Conservation (phyloP, 495 filamentous ascomycete genomes). For the Penicillium cosmopolitanum region DNA sequence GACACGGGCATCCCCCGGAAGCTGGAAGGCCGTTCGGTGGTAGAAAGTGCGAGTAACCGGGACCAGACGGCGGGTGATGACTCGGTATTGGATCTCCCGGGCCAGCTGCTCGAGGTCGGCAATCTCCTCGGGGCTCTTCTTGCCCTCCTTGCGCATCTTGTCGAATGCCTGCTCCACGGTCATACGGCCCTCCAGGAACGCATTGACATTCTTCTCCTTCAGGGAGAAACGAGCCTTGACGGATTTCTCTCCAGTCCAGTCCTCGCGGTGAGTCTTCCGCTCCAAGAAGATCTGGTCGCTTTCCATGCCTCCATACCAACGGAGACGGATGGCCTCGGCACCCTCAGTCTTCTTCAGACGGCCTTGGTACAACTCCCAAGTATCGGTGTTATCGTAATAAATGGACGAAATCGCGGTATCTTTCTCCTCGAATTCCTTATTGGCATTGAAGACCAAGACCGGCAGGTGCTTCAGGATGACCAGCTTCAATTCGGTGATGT, state of each 20-base stretch:
- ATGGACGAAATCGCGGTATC: conserved; percentile 97
- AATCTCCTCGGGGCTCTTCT: conserved; percentile 88
- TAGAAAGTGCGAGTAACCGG: conserved; percentile 95
- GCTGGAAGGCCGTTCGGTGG: conserved; percentile 95
- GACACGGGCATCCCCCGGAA: conserved; percentile 93
- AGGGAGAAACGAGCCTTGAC: conserved; percentile 94
- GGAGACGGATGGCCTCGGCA: conserved; percentile 91
- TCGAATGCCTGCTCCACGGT: conserved; percentile 86
- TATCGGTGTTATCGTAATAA: conserved; percentile 94
- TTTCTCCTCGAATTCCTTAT: conserved; percentile 89
- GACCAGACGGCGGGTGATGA: conserved; percentile 78
- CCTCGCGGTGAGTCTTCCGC: conserved; percentile 96
- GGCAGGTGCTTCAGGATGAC: conserved; percentile 98
- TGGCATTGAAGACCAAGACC: conserved; percentile 95
- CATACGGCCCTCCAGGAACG: conserved; percentile 78
- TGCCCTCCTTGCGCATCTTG: conserved; percentile 91
- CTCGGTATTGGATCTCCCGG: conserved; percentile 88
- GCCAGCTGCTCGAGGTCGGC: conserved; percentile 88
- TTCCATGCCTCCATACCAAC: conserved; percentile 98
- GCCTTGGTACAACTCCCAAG: conserved; percentile 90
- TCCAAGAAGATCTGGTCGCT: conserved; percentile 95
- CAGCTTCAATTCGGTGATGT: conserved; percentile 96
- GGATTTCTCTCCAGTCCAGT: conserved; percentile 99
- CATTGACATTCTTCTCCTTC: conserved; percentile 97
- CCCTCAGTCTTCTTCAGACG: conserved; percentile 97